Evolutionary conservation across 2,329 filamentous ascomycete species (phyloP).

Genomic region (Hypoxylon sp.): DNA sequence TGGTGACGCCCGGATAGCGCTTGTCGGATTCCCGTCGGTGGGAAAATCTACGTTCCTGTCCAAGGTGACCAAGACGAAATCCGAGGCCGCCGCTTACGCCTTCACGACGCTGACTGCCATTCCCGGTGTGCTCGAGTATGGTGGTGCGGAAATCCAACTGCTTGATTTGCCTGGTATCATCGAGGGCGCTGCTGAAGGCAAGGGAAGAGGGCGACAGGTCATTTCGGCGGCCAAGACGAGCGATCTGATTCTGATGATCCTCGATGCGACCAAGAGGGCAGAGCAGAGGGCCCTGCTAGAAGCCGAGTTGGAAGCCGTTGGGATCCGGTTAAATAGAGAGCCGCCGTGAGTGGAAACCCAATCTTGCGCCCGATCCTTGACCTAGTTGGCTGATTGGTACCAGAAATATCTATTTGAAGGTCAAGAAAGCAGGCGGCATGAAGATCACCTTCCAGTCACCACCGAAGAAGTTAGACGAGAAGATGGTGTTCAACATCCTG

Average conservation of each 20-base stretch:
- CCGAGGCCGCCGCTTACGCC: constrained; percentile 93
- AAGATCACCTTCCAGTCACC: constrained; percentile 96
- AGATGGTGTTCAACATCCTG: constrained; percentile 97
- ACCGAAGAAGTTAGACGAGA: constrained; percentile 93
- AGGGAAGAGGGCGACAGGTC: constrained; percentile 94
- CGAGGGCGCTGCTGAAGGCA: constrained; percentile 94
- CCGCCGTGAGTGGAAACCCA: constrained; percentile 74
- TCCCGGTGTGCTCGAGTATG: constrained; percentile 96
- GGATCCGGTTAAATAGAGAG: constrained; percentile 90
- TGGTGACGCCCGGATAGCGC: constrained; percentile 94
- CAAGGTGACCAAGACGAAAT: constrained; percentile 98
- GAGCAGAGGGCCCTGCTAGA: constrained; percentile 93
- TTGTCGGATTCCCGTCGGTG: constrained; percentile 98
- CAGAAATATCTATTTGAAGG: constrained; percentile 97
- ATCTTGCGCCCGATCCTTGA: background rate
- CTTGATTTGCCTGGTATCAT: constrained; percentile 98
- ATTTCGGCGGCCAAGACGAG: constrained; percentile 99
- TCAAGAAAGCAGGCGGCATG: constrained; percentile 96
- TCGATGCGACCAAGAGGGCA: constrained; percentile 95
- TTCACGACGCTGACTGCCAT: constrained; percentile 99
- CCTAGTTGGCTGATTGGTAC: constrained; percentile 32
- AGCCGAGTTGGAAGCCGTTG: constrained; percentile 92
- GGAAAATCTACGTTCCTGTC: constrained; percentile 99
- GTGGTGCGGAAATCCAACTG: constrained; percentile 96
- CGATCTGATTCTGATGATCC: constrained; percentile 94